Percentiles rank a stretch among this genome's conserved stretches.
Conservation (phyloP, 2,329 filamentous ascomycete genomes). For the Fusarium sp. region DNA sequence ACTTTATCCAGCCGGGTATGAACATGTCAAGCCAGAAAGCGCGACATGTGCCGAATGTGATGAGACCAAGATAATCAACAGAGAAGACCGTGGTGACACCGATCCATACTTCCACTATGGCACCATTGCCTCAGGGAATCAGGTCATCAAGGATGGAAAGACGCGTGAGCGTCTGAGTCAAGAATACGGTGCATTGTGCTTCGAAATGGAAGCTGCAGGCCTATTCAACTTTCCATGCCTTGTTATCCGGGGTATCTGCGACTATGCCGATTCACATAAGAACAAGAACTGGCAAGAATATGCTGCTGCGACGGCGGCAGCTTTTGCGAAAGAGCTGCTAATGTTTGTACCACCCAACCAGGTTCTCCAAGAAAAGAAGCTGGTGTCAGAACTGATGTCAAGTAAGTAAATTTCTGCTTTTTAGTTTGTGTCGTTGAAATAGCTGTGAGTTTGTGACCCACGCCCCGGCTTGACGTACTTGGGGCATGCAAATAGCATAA, state of each 20-base stretch:
- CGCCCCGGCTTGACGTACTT: too few species aligned
- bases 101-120: background rate
- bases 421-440: too few species aligned
- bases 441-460: too few species aligned
- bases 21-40: background rate
- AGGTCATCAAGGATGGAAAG: background rate
- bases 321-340: background rate
- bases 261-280: background rate
- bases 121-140: background rate
- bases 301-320: background rate
- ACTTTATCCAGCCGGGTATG: fast-evolving
- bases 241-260: background rate
- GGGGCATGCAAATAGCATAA: too few species aligned
- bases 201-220: background rate
- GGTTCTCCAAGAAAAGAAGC: background rate
- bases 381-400: background rate
- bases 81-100: background rate
- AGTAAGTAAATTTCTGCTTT: background rate
- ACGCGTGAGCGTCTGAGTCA: background rate
- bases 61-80: fast-evolving
- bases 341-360: background rate
- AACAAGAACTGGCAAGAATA: background rate
- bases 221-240: background rate
- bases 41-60: background rate
- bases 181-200: background rate